Conservation (phyloP, 2,329 filamentous ascomycete species). For the Cercospora nicotianae region DNA sequence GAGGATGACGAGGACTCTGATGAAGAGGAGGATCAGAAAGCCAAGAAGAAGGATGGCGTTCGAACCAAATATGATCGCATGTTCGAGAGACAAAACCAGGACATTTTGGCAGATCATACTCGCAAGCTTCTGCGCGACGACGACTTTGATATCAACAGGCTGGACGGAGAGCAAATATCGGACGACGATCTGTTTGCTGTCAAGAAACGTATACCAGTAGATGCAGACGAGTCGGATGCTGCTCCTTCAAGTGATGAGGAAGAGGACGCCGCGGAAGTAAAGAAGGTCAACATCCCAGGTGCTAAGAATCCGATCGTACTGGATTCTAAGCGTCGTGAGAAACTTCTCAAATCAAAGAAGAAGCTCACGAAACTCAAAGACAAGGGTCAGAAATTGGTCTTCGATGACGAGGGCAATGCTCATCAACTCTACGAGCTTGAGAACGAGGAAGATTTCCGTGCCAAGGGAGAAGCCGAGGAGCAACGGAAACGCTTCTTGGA, state of each 20-base stretch:
- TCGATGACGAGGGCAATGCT: constrained; percentile 85
- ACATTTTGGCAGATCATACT: constrained; percentile 92
- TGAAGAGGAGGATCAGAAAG: constrained; percentile 48
- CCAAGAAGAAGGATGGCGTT: constrained; percentile 64
- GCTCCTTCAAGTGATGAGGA: constrained; percentile 44
- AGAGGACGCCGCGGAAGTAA: constrained; percentile 51
- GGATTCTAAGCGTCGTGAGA: constrained; percentile 93
- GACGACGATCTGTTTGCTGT: constrained; percentile 82
- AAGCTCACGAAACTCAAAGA: constrained; percentile 91
- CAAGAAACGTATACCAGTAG: constrained; percentile 79
- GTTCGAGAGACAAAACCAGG: constrained; percentile 96
- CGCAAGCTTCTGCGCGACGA: constrained; percentile 73
- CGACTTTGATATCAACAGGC: constrained; percentile 37
- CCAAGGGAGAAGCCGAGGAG: constrained; percentile 70
- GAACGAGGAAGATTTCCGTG: constrained; percentile 76
- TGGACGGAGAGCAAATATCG: constrained; percentile 38
- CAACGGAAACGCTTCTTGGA: constrained; percentile 78
- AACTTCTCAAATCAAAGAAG: constrained; percentile 91
- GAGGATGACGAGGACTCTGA: constrained; percentile 59
- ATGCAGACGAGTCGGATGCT: constrained; percentile 50
- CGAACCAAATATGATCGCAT: constrained; percentile 96
- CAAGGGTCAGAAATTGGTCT: constrained; percentile 79
- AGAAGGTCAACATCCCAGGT: constrained; percentile 63
- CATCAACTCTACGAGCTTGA: constrained; percentile 87
- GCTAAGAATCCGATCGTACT: constrained; percentile 72